Evolutionary conservation across 2,329 filamentous ascomycete species (phyloP), one percentile per base, ranked within the genome.

Genomic region (Conoideocrella luteorostrata): DNA sequence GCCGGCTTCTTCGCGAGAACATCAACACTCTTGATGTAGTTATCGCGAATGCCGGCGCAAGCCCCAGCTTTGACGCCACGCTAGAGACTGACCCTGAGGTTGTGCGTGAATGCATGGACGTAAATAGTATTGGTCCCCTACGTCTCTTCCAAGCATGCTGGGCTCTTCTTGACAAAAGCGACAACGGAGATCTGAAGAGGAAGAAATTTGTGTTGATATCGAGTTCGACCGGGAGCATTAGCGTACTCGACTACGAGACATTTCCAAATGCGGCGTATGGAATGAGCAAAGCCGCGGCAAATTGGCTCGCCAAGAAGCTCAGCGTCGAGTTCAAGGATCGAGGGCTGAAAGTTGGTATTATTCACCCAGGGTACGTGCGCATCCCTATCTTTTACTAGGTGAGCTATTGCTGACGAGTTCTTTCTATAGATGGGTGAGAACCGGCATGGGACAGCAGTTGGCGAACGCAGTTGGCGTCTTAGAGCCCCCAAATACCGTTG

Each of bases 11-110:
- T 11, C 38, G 50, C 5, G 7, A 21, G 6, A 39, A 55, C 6
- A 66, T 78, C 44, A 48, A 53, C 6, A 52, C 61, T 24, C 55
- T 79, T 4, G 74, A 79, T 51, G 53, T 74, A 9, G 66, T 78
- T 4, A 68, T 80, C 43, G 69, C 74, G 42, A 79, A 78, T 52
- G 74, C 75, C 5, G 51, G 43, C n/a, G 23, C 29, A 7, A n/a
- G 29, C 3, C n/a, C 21, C n/a, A 26, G n/a, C 18, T 47, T 41
- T 35, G 20, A 13, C 18, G 21, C 12, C 10, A 39, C 46, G 9
- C 39, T 49, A 4, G 23, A 41, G 15, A 47, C 48, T 4, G 18
- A 43, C 5, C 23, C 41, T 11, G 39, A 45, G 4, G 22, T 20
- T 5, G 46, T 44, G 15, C 40, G 42, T 15, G 18, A 33, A 13